phyloP scores from a whole-genome alignment of 371 early-diverging fungal species.

The Haplosporangium sp. region DNA sequence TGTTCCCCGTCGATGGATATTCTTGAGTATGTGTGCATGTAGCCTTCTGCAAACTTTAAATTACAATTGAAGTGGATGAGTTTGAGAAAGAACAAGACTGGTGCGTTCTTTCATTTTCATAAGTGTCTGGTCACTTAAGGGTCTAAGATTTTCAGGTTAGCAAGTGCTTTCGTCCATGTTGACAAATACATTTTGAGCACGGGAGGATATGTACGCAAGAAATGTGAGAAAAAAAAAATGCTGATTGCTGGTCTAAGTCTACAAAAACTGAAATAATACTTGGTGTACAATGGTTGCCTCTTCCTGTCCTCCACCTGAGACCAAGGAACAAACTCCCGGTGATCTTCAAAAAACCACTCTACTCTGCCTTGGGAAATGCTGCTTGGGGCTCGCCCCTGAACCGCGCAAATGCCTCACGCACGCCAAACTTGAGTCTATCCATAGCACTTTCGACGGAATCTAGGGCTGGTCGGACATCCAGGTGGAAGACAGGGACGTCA shows the following conservation, averaged over 20 bases:
- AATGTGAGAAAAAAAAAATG: background rate
- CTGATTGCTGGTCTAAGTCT: slow-evolving; percentile 5
- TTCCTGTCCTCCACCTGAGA: background rate
- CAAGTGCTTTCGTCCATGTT: background rate
- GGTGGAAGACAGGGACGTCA: slow-evolving; percentile 78
- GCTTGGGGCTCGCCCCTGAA: slow-evolving; percentile 25
- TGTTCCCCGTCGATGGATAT: slow-evolving; percentile 1
- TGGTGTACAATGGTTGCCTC: background rate
- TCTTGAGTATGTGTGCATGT: background rate
- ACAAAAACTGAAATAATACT: slow-evolving; percentile 1
- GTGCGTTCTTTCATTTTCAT: too few species aligned
- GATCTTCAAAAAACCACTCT: background rate
- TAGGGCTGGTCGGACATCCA: slow-evolving; percentile 87
- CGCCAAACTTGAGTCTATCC: slow-evolving; percentile 68
- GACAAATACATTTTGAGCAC: too few species aligned
- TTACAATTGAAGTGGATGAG: slow-evolving; percentile 46
- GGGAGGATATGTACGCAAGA: background rate
- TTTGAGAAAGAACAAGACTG: slow-evolving; percentile 39
- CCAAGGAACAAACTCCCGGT: background rate
- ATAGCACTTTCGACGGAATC: slow-evolving; percentile 73
- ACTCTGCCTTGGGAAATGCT: slow-evolving; percentile 30
- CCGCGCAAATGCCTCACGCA: slow-evolving; percentile 50
- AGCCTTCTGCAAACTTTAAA: slow-evolving; percentile 3
- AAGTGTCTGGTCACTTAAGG: slow-evolving; percentile 7
- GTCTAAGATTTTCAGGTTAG: background rate